These are phyloP conservation scores for Talaromyces amestolkiae DNA, from an alignment of 2,329 filamentous ascomycete species.

Conservation along the genomic window DNA sequence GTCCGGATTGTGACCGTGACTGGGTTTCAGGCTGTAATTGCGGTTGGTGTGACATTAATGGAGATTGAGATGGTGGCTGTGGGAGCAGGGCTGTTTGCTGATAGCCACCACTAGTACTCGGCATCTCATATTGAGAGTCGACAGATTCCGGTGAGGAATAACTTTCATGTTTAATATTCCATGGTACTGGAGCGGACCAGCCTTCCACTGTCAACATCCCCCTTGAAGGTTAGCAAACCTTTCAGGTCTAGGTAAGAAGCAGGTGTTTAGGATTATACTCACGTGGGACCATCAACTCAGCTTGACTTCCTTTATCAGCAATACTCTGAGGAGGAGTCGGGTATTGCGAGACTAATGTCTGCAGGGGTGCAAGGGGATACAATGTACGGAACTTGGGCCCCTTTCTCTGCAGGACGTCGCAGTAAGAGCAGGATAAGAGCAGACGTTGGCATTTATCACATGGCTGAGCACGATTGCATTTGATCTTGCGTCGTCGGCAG, in stretches of 20 bases:
- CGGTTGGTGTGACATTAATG: neutral
- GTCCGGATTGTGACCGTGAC: slow-evolving; percentile 23
- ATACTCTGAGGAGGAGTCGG: slow-evolving; percentile 12
- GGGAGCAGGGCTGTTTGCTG: slow-evolving; percentile 2
- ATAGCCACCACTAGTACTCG: slow-evolving; percentile 11
- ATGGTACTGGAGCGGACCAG: slow-evolving; percentile 28
- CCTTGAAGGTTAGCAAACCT: neutral
- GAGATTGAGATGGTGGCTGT: neutral
- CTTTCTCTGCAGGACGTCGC: slow-evolving; percentile 38
- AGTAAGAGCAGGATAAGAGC: slow-evolving; percentile 41
- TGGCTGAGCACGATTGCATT: slow-evolving; percentile 39
- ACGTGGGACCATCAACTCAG: slow-evolving; percentile 14
- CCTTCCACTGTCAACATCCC: slow-evolving; percentile 11
- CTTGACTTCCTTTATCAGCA: slow-evolving; percentile 7
- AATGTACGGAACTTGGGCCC: slow-evolving; percentile 41
- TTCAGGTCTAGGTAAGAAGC: neutral
- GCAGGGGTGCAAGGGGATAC: slow-evolving; percentile 38
- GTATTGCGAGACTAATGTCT: slow-evolving; percentile 28
- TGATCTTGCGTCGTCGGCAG: slow-evolving; percentile 44
- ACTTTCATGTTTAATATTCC: slow-evolving; percentile 28
- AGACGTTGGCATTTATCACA: slow-evolving; percentile 43
- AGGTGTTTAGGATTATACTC: neutral
- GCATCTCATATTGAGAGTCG: slow-evolving; percentile 31
- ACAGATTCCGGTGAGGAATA: slow-evolving; percentile 37
- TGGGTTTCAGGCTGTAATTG: slow-evolving; percentile 2